These are phyloP conservation scores for Macadamia tetraphylla DNA, from an alignment of 164 flowering plant genomes.

Conservation along the genomic window DNA sequence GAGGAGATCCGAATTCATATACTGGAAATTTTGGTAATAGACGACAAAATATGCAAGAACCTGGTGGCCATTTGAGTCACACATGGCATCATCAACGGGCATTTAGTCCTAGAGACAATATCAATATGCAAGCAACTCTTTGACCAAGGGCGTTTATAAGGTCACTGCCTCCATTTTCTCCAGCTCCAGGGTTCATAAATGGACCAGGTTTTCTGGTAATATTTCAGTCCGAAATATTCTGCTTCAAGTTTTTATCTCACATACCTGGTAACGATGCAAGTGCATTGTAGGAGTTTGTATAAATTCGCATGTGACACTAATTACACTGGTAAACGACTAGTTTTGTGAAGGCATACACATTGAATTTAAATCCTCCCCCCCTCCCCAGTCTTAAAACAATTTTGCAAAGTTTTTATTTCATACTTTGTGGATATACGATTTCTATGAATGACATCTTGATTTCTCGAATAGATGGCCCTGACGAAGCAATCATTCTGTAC, in stretches of 20 bases:
- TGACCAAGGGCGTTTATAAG: slow-evolving; percentile 60
- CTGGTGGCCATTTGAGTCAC: slow-evolving; percentile 43
- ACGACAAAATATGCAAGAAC: slow-evolving; percentile 50
- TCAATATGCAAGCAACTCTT: slow-evolving; percentile 41
- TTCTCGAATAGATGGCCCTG: too few relatives aligned
- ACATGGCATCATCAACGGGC: slow-evolving; percentile 56
- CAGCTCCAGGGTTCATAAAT: slow-evolving; percentile 55
- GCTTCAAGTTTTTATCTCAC: background rate
- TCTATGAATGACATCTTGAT: too few relatives aligned
- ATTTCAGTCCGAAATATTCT: background rate
- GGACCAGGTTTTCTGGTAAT: slow-evolving; percentile 69
- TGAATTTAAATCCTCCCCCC: too few relatives aligned
- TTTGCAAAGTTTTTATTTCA: too few relatives aligned
- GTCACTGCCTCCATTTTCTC: slow-evolving; percentile 48
- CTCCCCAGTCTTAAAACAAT: too few relatives aligned
- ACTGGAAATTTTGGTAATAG: slow-evolving; percentile 36
- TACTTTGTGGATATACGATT: too few relatives aligned
- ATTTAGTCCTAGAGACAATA: slow-evolving; percentile 40
- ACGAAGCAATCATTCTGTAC: too few relatives aligned
- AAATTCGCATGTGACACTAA: too few relatives aligned
- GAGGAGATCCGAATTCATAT: slow-evolving; percentile 46
- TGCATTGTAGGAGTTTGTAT: too few relatives aligned
- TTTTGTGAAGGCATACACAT: too few relatives aligned
- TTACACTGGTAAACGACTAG: too few relatives aligned
- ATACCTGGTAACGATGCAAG: too few relatives aligned